These are phyloP conservation scores for Xylaria sp. DNA, from an alignment of 2,329 filamentous ascomycete species.

Conservation along the genomic window DNA sequence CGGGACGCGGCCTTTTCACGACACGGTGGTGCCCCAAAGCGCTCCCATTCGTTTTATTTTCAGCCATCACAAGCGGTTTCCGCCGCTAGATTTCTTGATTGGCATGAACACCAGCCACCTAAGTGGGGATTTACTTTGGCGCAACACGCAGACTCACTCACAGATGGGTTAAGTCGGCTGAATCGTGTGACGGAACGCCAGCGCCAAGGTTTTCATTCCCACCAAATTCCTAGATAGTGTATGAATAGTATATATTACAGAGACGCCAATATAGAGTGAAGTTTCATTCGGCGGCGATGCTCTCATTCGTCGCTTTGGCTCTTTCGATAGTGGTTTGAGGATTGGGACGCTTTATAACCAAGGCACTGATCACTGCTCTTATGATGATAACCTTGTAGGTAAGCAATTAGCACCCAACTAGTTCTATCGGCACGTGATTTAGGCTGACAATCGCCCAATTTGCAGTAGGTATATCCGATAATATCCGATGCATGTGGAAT, in stretches of 20 bases:
- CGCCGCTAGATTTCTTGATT: not conserved
- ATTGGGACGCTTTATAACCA: not conserved
- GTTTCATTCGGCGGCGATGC: not conserved
- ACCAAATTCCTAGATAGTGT: not conserved
- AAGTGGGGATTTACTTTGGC: not conserved
- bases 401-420: conserved; percentile 10
- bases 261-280: not conserved
- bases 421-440: conserved; percentile 17
- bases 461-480: not conserved
- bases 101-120: conserved; percentile 8
- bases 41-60: conserved; percentile 31
- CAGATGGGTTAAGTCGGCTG: not conserved
- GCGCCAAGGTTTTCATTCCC: conserved; percentile 9
- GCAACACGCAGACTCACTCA: not conserved
- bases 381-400: not conserved
- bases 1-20: conserved; percentile 47
- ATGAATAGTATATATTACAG: not conserved
- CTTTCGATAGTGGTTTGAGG: not conserved
- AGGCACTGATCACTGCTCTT: not conserved
- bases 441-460: not conserved
- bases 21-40: conserved; percentile 29
- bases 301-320: not conserved
- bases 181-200: conserved; percentile 7
- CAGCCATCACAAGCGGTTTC: conserved; percentile 24
- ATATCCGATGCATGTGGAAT: not conserved